Evolutionary conservation across 768 basidiomycete genomes (phyloP).

Genomic region (Termitomyces sp.): DNA sequence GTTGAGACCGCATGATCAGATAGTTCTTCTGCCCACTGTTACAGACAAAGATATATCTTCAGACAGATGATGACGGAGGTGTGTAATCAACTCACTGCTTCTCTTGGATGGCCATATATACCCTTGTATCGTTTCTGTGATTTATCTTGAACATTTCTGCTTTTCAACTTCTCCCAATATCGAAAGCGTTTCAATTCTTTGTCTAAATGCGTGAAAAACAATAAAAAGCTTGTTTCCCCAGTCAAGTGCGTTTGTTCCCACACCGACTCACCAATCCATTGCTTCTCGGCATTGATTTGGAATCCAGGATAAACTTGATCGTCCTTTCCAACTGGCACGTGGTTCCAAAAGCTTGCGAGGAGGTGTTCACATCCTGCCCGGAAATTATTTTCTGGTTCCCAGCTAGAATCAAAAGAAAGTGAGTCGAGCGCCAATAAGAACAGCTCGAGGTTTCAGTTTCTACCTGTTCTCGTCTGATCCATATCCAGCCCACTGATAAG

Average conservation of each 20-base stretch:
- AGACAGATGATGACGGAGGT: background rate
- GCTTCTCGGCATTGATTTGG: constrained; percentile 28
- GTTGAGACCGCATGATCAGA: background rate
- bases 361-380: constrained; percentile 45
- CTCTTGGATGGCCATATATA: background rate
- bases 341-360: constrained; percentile 56
- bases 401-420: constrained; percentile 32
- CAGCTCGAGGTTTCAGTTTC: background rate
- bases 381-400: constrained; percentile 64
- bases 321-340: constrained; percentile 42
- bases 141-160: too few species aligned
- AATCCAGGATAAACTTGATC: constrained; percentile 49
- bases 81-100: background rate
- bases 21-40: background rate
- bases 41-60: background rate
- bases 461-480: background rate
- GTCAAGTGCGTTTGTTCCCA: background rate
- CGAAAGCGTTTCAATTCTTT: constrained; percentile 21
- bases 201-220: constrained; percentile 14
- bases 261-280: constrained; percentile 51
- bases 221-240: background rate
- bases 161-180: background rate
- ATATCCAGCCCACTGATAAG: background rate
- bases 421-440: background rate
- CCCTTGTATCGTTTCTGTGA: background rate